Percentiles rank a stretch among this genome's conserved stretches.
phyloP scores from a whole-genome alignment of 2,329 filamentous ascomycete genomes.

The Epichloe typhina region DNA sequence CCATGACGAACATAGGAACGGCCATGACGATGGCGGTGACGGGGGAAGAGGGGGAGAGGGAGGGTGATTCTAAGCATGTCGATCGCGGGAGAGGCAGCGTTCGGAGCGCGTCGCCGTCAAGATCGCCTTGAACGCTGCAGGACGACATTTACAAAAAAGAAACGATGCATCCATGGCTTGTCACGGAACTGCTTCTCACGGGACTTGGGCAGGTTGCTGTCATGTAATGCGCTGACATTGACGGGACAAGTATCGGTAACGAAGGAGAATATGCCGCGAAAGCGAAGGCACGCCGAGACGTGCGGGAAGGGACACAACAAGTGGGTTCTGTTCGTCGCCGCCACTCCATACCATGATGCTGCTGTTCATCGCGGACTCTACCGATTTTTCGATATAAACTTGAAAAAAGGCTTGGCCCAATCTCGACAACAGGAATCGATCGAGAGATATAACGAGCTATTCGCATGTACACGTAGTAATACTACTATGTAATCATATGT shows the following conservation, averaged over 20 bases:
- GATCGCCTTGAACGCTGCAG: conserved; percentile 1
- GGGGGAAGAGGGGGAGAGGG: conserved; percentile 18
- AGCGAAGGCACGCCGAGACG: not conserved
- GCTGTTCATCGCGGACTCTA: too few relatives aligned
- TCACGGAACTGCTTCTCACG: not conserved
- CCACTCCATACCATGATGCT: too few relatives aligned
- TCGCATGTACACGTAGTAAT: too few relatives aligned
- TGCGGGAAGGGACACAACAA: not conserved
- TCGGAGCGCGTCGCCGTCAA: conserved; percentile 13
- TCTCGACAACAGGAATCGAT: too few relatives aligned
- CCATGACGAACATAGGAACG: conserved; percentile 10
- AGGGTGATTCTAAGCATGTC: conserved; percentile 24
- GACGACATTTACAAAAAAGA: not conserved
- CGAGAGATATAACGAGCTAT: too few relatives aligned
- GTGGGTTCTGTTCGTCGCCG: not conserved
- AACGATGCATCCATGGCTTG: not conserved
- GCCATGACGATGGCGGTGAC: conserved; percentile 11
- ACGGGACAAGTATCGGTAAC: not conserved
- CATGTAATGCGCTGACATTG: not conserved
- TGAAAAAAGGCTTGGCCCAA: too few relatives aligned
- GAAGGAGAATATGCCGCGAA: not conserved
- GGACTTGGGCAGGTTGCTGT: not conserved
- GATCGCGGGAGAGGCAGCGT: conserved; percentile 16
- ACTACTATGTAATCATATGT: not conserved
- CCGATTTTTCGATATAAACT: too few relatives aligned